Conservation (phyloP, 495 filamentous ascomycete species). For the Bacidia gigantensis region DNA sequence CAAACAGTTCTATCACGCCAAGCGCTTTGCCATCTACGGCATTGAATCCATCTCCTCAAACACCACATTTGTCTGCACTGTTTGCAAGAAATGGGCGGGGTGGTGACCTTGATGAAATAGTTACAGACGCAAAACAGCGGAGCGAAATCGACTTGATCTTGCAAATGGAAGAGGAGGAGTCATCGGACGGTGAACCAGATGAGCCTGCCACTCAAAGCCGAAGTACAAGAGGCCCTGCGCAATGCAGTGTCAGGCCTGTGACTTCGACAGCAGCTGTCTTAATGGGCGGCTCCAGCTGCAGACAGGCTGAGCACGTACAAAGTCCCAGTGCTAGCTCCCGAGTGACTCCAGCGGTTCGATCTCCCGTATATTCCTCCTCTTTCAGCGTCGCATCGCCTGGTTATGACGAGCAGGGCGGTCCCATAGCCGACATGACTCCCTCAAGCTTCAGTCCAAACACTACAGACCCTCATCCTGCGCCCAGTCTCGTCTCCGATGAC, state of each 20-base stretch:
- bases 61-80: conserved; percentile 61
- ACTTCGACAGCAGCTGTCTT: no score
- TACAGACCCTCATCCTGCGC: conserved; percentile 62
- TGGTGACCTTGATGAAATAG: conserved; percentile 48
- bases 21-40: conserved; percentile 3
- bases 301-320: no score
- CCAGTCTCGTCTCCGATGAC: conserved; percentile 79
- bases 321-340: no score
- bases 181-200: conserved; percentile 34
- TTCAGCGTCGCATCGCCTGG: not conserved
- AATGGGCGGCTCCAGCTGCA: no score
- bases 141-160: conserved; percentile 30
- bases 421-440: conserved; percentile 8
- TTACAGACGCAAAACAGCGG: conserved; percentile 42
- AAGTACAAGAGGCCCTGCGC: conserved; percentile 22
- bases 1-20: not conserved
- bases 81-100: conserved; percentile 50
- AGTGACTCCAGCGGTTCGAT: not conserved
- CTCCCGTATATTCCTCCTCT: not conserved
- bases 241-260: conserved; percentile 33
- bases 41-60: conserved; percentile 50
- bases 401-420: not conserved
- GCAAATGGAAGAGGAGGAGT: not conserved
- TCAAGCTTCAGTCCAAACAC: conserved; percentile 67
- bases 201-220: conserved; percentile 16